Conservation (phyloP, 345 rosid genomes). For the Acer campestre region DNA sequence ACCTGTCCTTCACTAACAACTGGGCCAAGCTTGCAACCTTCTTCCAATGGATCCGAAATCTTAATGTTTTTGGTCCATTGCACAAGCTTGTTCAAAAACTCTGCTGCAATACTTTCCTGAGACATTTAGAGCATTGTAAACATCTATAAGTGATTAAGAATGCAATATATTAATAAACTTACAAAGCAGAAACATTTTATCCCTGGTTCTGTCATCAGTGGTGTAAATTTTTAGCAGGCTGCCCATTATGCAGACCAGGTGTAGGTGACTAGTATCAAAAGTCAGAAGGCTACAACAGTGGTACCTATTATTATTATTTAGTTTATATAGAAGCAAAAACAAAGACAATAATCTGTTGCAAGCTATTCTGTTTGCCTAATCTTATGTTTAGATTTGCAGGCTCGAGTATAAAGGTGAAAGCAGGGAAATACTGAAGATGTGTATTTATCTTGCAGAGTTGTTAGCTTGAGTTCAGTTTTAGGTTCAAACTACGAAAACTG, state of each 20-base stretch:
- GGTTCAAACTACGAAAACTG: neutral
- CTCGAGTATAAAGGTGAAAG: neutral
- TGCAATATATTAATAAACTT: neutral
- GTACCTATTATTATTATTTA: neutral
- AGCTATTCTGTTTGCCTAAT: neutral
- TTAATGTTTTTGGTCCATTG: conserved; percentile 80
- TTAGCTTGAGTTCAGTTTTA: neutral
- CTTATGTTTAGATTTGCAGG: neutral
- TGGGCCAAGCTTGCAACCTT: conserved; percentile 94
- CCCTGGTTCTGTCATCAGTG: neutral
- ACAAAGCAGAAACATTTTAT: neutral
- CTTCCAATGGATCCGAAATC: conserved; percentile 92
- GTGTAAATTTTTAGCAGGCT: neutral
- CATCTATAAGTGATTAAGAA: neutral
- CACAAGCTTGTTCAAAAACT: conserved; percentile 69
- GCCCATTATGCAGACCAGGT: neutral
- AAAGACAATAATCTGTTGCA: neutral
- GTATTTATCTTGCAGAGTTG: neutral
- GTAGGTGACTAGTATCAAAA: neutral
- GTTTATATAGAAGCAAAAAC: neutral
- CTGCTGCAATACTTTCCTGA: conserved; percentile 76
- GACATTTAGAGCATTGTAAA: conserved; percentile 25
- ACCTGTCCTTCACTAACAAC: conserved; percentile 89
- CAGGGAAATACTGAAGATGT: neutral
- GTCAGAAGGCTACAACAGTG: conserved; percentile 1